Percentiles rank a stretch among this genome's conserved stretches.
Evolutionary conservation across 352 stramenopile genomes (phyloP).

Genomic region (Globisporangium polare): DNA sequence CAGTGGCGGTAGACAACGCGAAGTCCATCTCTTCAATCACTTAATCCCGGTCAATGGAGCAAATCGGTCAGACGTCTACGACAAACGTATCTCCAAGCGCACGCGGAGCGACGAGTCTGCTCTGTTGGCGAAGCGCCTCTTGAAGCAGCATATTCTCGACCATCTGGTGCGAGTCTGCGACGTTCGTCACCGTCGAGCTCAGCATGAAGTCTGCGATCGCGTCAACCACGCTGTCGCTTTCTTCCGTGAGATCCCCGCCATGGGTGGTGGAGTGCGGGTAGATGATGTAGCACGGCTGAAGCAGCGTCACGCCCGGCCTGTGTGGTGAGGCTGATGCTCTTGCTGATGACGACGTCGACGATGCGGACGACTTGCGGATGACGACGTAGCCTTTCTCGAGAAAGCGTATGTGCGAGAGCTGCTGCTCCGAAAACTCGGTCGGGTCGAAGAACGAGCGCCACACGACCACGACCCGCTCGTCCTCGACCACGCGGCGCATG

Average conservation of each 20-base stretch:
- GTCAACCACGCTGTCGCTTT: conserved; percentile 5
- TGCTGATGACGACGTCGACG: too few species aligned
- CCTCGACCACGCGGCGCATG: conserved; percentile 19
- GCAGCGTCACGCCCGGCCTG: conserved; percentile 8
- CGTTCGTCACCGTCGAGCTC: conserved; percentile 16
- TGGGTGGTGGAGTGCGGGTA: conserved; percentile 12
- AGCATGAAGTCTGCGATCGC: conserved; percentile 24
- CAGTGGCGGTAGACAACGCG: too few species aligned
- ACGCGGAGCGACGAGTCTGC: too few species aligned
- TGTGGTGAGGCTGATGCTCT: too few species aligned
- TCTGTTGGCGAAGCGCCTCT: background rate
- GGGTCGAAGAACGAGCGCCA: conserved; percentile 39
- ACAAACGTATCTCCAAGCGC: too few species aligned
- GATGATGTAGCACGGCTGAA: conserved; percentile 21
- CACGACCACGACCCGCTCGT: conserved; percentile 38
- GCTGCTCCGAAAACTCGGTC: conserved; percentile 34
- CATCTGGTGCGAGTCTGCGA: conserved; percentile 19
- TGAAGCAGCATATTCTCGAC: conserved; percentile 23
- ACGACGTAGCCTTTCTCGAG: conserved; percentile 41
- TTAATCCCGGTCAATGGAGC: too few species aligned
- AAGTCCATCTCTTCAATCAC: too few species aligned
- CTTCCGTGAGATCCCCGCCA: background rate
- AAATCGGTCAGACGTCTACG: too few species aligned
- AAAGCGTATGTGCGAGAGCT: conserved; percentile 32
- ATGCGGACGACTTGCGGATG: conserved; percentile 17